phyloP scores from a whole-genome alignment of 2,329 filamentous ascomycete species.

The Stagonosporopsis cucurbitacearum region DNA sequence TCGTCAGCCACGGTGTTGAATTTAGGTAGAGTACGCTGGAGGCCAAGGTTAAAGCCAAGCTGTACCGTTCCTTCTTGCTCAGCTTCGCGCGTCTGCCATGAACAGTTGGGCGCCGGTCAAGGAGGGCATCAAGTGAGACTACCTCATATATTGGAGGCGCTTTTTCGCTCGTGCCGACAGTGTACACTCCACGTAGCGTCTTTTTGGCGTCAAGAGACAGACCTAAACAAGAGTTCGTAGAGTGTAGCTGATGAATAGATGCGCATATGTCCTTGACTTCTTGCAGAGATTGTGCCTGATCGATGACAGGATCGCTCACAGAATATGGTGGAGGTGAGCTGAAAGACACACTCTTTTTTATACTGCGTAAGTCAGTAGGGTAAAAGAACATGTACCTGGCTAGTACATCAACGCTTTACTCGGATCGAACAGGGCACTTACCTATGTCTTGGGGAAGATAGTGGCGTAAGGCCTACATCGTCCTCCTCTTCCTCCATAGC shows the following conservation, averaged over 20 bases:
- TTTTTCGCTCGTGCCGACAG: constrained; percentile 27
- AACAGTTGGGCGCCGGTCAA: constrained; percentile 33
- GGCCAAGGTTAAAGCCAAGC: constrained; percentile 45
- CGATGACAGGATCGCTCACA: constrained; percentile 26
- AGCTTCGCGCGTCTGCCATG: constrained; percentile 39
- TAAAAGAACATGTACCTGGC: neutral
- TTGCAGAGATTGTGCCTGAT: constrained; percentile 21
- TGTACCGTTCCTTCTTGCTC: constrained; percentile 46
- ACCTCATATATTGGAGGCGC: constrained; percentile 21
- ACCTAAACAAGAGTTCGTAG: constrained; percentile 37
- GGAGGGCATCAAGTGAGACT: constrained; percentile 42
- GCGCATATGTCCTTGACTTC: constrained; percentile 48
- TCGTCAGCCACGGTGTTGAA: constrained; percentile 46
- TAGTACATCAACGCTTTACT: too few species aligned
- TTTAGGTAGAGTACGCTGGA: constrained; percentile 47
- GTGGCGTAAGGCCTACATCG: constrained; percentile 14
- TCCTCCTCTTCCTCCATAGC: constrained; percentile 35
- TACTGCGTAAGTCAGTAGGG: constrained; percentile 25
- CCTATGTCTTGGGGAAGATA: constrained; percentile 30
- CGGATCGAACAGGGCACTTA: constrained; percentile 3
- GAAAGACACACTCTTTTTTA: constrained; percentile 46
- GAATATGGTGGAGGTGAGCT: constrained; percentile 43
- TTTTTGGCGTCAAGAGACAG: constrained; percentile 43
- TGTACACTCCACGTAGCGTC: constrained; percentile 40
- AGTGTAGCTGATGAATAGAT: constrained; percentile 40